Evolutionary conservation across 2,329 filamentous ascomycete genomes (phyloP).

Genomic region (Amauroascus niger): DNA sequence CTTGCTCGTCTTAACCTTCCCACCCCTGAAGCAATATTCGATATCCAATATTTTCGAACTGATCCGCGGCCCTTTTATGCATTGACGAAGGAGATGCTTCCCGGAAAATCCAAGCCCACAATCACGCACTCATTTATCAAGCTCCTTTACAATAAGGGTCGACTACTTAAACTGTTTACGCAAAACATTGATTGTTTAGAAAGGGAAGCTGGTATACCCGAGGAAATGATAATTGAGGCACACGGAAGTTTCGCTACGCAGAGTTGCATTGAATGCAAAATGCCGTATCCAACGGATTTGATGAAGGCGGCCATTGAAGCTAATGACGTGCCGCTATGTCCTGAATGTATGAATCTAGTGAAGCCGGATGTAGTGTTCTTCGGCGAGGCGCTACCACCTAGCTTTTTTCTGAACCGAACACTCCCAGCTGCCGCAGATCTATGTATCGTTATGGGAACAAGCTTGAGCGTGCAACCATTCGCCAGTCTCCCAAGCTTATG

Average conservation of each 20-base stretch:
- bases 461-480: slow-evolving; percentile 79
- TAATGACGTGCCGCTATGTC: slow-evolving; percentile 62
- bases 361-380: slow-evolving; percentile 97
- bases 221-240: slow-evolving; percentile 75
- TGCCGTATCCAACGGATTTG: slow-evolving; percentile 57
- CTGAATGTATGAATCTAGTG: slow-evolving; percentile 63
- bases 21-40: slow-evolving; percentile 86
- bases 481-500: slow-evolving; percentile 64
- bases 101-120: slow-evolving; percentile 79
- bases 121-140: slow-evolving; percentile 82
- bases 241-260: slow-evolving; percentile 92
- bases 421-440: slow-evolving; percentile 59
- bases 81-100: slow-evolving; percentile 83
- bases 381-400: slow-evolving; percentile 59
- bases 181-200: slow-evolving; percentile 98
- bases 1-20: slow-evolving; percentile 76
- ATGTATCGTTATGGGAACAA: slow-evolving; percentile 79
- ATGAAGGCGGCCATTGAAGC: slow-evolving; percentile 62
- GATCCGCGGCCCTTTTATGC: slow-evolving; percentile 88
- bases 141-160: slow-evolving; percentile 66
- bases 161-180: slow-evolving; percentile 75
- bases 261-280: slow-evolving; percentile 80
- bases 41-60: slow-evolving; percentile 75
- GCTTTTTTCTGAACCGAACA: slow-evolving; percentile 52
- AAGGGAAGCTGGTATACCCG: slow-evolving; percentile 71